Percentiles rank a stretch among this genome's conserved stretches.
Evolutionary conservation across 2,329 filamentous ascomycete species (phyloP).

Genomic region (Geoglossum cookeanum): DNA sequence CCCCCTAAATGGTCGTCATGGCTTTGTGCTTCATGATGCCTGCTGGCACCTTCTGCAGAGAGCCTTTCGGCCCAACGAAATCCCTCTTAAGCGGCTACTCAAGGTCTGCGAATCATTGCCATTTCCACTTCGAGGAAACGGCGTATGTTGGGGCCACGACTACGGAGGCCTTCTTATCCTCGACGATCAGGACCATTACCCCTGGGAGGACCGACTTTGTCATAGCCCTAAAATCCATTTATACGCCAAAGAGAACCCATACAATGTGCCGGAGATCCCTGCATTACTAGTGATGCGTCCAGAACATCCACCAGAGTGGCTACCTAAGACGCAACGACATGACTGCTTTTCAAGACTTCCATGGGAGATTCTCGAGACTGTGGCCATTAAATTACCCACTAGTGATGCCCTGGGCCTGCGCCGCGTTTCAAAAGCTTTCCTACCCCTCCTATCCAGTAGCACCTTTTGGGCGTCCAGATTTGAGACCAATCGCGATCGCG

Average conservation of each 20-base stretch:
- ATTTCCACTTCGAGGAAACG: neutral
- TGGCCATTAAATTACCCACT: constrained; percentile 2
- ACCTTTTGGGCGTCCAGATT: constrained; percentile 5
- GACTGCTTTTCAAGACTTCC: constrained; percentile 4
- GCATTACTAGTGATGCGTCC: constrained; percentile 2
- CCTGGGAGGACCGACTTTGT: constrained; percentile 1
- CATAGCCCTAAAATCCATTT: neutral
- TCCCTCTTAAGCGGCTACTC: constrained; percentile 1
- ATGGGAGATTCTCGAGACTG: constrained; percentile 2
- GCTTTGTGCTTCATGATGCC: constrained; percentile 2
- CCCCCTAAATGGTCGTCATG: neutral
- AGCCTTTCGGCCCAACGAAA: neutral
- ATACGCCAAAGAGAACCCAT: neutral
- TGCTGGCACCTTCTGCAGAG: constrained; percentile 2
- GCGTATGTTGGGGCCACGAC: constrained; percentile 3
- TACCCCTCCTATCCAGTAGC: constrained; percentile 1
- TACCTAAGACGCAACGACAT: neutral
- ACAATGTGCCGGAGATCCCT: constrained; percentile 2
- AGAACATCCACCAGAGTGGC: constrained; percentile 1
- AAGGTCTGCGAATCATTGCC: constrained; percentile 4
- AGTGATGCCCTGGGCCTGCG: constrained; percentile 1
- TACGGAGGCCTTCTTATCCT: constrained; percentile 2
- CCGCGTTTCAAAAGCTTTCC: constrained; percentile 2
- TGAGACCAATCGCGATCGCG: neutral
- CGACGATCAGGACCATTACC: constrained; percentile 1